A percentile compares a stretch with the other conserved stretches of the same genome.
These are phyloP conservation scores for Apiotrichum sp. DNA, from an alignment of 1,284 basidiomycete species.

Conservation along the genomic window DNA sequence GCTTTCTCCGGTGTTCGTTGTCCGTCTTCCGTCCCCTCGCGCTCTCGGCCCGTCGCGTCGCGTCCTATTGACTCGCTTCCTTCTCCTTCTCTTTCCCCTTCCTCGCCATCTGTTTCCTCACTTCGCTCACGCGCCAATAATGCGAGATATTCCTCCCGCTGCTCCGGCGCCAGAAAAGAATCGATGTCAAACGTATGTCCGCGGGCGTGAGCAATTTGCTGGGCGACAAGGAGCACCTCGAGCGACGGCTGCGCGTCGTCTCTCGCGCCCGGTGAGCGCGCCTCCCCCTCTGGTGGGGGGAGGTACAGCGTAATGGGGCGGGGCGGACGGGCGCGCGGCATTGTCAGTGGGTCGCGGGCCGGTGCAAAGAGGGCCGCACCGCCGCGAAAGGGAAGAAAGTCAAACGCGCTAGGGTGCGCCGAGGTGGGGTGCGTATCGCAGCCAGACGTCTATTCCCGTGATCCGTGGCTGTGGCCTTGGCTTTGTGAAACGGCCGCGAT, in stretches of 20 bases:
- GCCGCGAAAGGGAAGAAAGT: background rate
- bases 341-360: constrained; percentile 1
- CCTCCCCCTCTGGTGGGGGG: constrained; percentile 13
- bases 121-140: constrained; percentile 1
- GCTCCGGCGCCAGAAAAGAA: constrained; percentile 24
- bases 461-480: too few relatives aligned
- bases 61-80: background rate
- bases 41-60: too few relatives aligned
- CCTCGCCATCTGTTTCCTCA: background rate
- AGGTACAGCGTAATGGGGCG: constrained; percentile 28
- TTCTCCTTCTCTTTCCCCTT: background rate
- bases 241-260: constrained; percentile 16
- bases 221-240: constrained; percentile 31
- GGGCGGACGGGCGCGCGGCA: constrained; percentile 23
- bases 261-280: too few relatives aligned
- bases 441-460: too few relatives aligned
- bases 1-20: too few relatives aligned
- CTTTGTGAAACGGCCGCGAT: too few relatives aligned
- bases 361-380: background rate
- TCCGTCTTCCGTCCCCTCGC: too few relatives aligned
- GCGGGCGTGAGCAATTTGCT: constrained; percentile 25
- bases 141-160: constrained; percentile 24
- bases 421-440: too few relatives aligned
- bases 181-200: constrained; percentile 36
- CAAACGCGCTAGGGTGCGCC: background rate